phyloP scores from a whole-genome alignment of 768 basidiomycete genomes.

The Phylloporus scabripes region DNA sequence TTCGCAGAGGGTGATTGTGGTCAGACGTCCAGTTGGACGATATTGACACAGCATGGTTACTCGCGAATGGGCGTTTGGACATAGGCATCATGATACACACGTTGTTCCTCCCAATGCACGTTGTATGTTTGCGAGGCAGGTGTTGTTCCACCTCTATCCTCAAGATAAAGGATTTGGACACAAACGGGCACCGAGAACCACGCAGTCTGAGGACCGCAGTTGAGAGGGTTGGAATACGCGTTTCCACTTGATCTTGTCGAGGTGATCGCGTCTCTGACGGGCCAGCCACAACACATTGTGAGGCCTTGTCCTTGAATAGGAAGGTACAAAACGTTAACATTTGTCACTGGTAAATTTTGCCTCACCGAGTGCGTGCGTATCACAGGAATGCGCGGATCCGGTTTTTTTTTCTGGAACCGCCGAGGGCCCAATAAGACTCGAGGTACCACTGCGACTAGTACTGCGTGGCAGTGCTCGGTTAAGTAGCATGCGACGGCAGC shows the following conservation, averaged over 20 bases:
- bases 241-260: slow-evolving; percentile 7
- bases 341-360: slow-evolving; percentile 4
- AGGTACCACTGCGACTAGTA: not conserved
- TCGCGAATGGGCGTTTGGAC: too few relatives aligned
- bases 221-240: slow-evolving; percentile 9
- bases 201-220: slow-evolving; percentile 3
- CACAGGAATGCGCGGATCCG: slow-evolving; percentile 7
- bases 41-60: slow-evolving; percentile 3
- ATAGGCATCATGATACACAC: slow-evolving; percentile 16
- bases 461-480: slow-evolving; percentile 7
- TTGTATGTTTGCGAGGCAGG: slow-evolving; percentile 4
- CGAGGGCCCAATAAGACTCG: not conserved
- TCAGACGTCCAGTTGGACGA: not conserved
- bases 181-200: slow-evolving; percentile 15
- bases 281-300: slow-evolving; percentile 2
- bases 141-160: slow-evolving; percentile 6
- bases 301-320: slow-evolving; percentile 10
- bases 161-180: slow-evolving; percentile 8
- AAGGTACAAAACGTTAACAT: slow-evolving; percentile 8
- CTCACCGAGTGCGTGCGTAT: slow-evolving; percentile 21
- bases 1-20: slow-evolving; percentile 2
- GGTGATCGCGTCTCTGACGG: slow-evolving; percentile 21
- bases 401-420: not conserved
- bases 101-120: slow-evolving; percentile 20
- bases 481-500: slow-evolving; percentile 4